Evolutionary conservation across 139 green algal genomes (phyloP), one percentile per base, ranked within the genome.

Genomic region (Chlorella vulgaris): DNA sequence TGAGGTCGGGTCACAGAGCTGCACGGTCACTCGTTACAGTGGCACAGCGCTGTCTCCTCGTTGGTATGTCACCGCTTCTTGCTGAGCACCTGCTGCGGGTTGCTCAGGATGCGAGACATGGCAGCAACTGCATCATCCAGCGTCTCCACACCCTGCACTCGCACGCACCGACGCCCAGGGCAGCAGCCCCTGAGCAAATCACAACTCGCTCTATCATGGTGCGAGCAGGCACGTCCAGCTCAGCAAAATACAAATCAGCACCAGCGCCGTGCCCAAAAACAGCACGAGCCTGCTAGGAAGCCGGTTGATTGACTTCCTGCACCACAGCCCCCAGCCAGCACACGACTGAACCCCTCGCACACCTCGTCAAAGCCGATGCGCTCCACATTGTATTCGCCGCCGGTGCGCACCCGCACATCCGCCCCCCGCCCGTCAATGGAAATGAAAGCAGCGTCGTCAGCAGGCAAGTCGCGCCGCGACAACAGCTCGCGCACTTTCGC

Each of bases 351-450:
- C 31, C 13, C 47, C 47, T 7, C 0, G 24, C 4, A 6, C 38
- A 1, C 68, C 7, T 62, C 85, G 61, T 85, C 69, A 71, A 97
- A 98, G 24, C 86, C 88, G 26, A 98, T 82, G 29, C 94, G 89
- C 84, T 96, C 93, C 31, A 98, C 93, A 24, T 81, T 90, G 86
- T 94, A 97, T 40, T 97, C 93, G 0, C 55, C 81, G 26, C 89
- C 91, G 3, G 39, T 81, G 38, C 95, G 90, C 53, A 98, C 89
- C 18, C 95, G 89, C 40, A 98, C 88, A 76, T 99, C 96, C 6
- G 94, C 91, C 1, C 96, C 96, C 2, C 86, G 74, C 1, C 89
- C 89, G 82, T 99, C 96, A 33, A 99, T 97, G 39, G 89, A 95
- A 58, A 99, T 99, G 83, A 99, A 92, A 7, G 88, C 78, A 7